phyloP scores from a whole-genome alignment of 768 basidiomycete species.

The Sporobolomyces phaffii region DNA sequence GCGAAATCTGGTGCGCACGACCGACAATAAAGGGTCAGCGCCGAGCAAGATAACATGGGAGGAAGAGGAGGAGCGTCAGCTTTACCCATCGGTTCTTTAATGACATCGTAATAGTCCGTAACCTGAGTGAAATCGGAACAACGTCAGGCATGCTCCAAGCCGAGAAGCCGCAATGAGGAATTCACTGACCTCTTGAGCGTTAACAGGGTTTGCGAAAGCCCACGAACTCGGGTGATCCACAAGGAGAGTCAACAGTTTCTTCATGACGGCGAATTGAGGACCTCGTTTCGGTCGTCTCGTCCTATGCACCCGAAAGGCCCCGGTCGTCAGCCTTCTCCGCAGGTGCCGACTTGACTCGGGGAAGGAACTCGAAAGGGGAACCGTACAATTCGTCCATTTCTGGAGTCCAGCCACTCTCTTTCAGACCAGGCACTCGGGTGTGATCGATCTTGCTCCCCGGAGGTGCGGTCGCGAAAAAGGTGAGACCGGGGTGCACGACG shows the following conservation, averaged over 20 bases:
- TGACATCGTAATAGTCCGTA: slow-evolving; percentile 76
- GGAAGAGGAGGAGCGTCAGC: neutral
- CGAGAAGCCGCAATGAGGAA: neutral
- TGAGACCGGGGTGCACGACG: slow-evolving; percentile 70
- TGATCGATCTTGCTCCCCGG: slow-evolving; percentile 54
- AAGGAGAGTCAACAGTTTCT: slow-evolving; percentile 69
- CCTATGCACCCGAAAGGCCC: too few relatives aligned
- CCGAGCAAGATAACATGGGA: neutral
- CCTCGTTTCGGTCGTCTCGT: slow-evolving; percentile 50
- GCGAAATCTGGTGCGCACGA: slow-evolving; percentile 55
- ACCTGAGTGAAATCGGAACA: slow-evolving; percentile 50
- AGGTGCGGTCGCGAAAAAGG: slow-evolving; percentile 42
- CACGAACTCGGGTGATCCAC: slow-evolving; percentile 72
- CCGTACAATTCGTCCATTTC: slow-evolving; percentile 65
- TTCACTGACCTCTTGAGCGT: slow-evolving; percentile 55
- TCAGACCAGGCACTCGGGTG: slow-evolving; percentile 77
- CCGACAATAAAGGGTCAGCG: too few relatives aligned
- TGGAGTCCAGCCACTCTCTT: slow-evolving; percentile 79
- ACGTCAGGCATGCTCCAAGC: neutral
- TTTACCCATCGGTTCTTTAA: slow-evolving; percentile 73
- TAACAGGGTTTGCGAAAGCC: slow-evolving; percentile 83
- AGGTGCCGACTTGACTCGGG: too few relatives aligned
- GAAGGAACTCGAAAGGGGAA: neutral
- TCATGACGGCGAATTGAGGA: slow-evolving; percentile 62
- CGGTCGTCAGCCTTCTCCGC: too few relatives aligned